Evolutionary conservation across 2,329 filamentous ascomycete genomes (phyloP).

Genomic region (Pseudogymnoascus sp.): DNA sequence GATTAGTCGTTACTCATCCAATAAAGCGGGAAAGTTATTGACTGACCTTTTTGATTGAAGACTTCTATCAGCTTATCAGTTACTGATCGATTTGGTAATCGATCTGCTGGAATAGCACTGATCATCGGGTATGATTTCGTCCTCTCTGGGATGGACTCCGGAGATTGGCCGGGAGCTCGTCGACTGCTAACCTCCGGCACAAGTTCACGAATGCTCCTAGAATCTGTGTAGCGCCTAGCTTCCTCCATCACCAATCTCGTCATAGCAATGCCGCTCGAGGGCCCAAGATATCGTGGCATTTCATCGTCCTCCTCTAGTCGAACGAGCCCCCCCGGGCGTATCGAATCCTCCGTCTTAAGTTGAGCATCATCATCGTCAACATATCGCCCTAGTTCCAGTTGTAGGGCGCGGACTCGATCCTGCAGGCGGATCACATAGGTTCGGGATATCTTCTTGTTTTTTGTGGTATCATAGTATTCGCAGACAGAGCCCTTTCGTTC

Average conservation of each 20-base stretch:
- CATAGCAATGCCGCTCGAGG: constrained; percentile 92
- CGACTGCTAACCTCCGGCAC: constrained; percentile 64
- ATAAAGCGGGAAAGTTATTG: neutral
- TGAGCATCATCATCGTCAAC: constrained; percentile 67
- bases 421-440: constrained; percentile 90
- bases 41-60: constrained; percentile 72
- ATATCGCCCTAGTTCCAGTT: constrained; percentile 69
- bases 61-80: constrained; percentile 74
- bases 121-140: constrained; percentile 88
- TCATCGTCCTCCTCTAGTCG: constrained; percentile 79
- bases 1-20: constrained; percentile 12
- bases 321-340: constrained; percentile 78
- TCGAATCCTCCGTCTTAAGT: constrained; percentile 71
- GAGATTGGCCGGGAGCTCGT: constrained; percentile 58
- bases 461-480: constrained; percentile 90
- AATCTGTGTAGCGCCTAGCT: constrained; percentile 86
- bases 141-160: constrained; percentile 51
- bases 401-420: constrained; percentile 72
- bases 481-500: constrained; percentile 84
- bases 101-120: constrained; percentile 71
- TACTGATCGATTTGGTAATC: constrained; percentile 63
- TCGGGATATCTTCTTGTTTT: constrained; percentile 76
- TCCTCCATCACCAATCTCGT: constrained; percentile 92
- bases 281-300: constrained; percentile 76
- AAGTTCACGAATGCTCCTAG: constrained; percentile 84